Evolutionary conservation across 2,329 filamentous ascomycete species (phyloP), one percentile per base, ranked within the genome.

Genomic region (Dothiorella sarmentorum): DNA sequence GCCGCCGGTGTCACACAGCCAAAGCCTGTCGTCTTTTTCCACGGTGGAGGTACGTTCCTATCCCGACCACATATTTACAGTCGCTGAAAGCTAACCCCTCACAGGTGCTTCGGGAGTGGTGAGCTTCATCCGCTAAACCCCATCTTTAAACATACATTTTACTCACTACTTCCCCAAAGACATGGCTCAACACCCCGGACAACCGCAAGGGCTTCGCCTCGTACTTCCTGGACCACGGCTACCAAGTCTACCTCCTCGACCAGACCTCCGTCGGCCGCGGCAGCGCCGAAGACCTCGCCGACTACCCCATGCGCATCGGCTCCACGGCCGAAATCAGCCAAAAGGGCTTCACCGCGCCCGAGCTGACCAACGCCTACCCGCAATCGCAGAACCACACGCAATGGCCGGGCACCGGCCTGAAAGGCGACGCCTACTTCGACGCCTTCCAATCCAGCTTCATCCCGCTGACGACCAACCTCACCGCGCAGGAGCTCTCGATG

Each of bases 121-220:
- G 51, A 58, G 44, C 35, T 31, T 40, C 11, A 38, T n/a, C 45
- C 10, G 26, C 26, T 20, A 53, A 53, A 17, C 31, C 6, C 27
- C 4, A 11, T 18, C 2, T 33, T 18, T 17, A 7, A 29, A 26
- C 35, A 20, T 24, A 18, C 18, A 15, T 29, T 22, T n/a, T 4
- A 9, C 31, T 37, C 35, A 60, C 45, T 22, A 18, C 42, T 11
- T 38, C 33, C 18, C 42, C 31, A 35, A 59, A 75, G 72, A 77
- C 78, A 62, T 80, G 76, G 67, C 69, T 76, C 27, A 79, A 78
- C 60, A 81, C 76, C 31, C 79, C 79, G 3, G 78, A 81, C 62
- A 74, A 73, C 31, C 68, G 74, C 5, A 61, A 67, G 58, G 79
- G 78, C 40, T 81, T 78, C 78, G 76, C 77, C 2, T 75, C 76